phyloP scores from a whole-genome alignment of 2,329 filamentous ascomycete genomes.

The Hypocrella siamensis region DNA sequence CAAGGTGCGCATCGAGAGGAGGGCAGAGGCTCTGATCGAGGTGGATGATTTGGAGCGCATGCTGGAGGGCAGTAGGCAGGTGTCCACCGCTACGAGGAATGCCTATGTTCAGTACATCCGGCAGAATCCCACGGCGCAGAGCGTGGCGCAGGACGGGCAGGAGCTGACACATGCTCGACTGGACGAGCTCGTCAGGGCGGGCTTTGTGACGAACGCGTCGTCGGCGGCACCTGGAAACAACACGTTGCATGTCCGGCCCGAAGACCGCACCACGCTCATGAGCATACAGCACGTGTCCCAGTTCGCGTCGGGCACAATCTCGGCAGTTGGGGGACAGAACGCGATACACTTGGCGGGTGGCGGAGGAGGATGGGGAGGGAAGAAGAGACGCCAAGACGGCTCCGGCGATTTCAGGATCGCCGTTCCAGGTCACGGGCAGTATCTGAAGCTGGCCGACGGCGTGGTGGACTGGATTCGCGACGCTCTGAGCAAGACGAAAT shows the following conservation, averaged over 20 bases:
- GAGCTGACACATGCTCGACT: slow-evolving; percentile 29
- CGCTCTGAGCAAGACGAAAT: slow-evolving; percentile 41
- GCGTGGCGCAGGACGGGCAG: slow-evolving; percentile 9
- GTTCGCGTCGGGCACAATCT: slow-evolving; percentile 52
- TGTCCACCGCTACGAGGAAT: slow-evolving; percentile 27
- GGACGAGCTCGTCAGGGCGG: slow-evolving; percentile 44
- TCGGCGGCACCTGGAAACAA: slow-evolving; percentile 13
- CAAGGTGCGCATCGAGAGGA: slow-evolving; percentile 45
- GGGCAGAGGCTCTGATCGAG: slow-evolving; percentile 50
- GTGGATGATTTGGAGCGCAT: slow-evolving; percentile 37
- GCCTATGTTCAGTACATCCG: slow-evolving; percentile 37
- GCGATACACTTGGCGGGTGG: slow-evolving; percentile 51
- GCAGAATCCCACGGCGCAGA: slow-evolving; percentile 28
- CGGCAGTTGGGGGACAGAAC: slow-evolving; percentile 52
- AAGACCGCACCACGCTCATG: slow-evolving; percentile 38
- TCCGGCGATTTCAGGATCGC: slow-evolving; percentile 33
- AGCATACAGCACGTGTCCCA: slow-evolving; percentile 47
- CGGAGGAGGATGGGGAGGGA: slow-evolving; percentile 22
- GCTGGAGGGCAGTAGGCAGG: slow-evolving; percentile 16
- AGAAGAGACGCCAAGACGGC: not conserved
- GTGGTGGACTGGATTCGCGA: slow-evolving; percentile 46
- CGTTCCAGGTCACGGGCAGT: slow-evolving; percentile 50
- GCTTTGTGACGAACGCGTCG: slow-evolving; percentile 42
- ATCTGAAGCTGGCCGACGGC: slow-evolving; percentile 47
- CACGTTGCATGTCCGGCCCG: slow-evolving; percentile 30